Conservation (phyloP, 495 filamentous ascomycete species). For the Trichocladium antarcticum region DNA sequence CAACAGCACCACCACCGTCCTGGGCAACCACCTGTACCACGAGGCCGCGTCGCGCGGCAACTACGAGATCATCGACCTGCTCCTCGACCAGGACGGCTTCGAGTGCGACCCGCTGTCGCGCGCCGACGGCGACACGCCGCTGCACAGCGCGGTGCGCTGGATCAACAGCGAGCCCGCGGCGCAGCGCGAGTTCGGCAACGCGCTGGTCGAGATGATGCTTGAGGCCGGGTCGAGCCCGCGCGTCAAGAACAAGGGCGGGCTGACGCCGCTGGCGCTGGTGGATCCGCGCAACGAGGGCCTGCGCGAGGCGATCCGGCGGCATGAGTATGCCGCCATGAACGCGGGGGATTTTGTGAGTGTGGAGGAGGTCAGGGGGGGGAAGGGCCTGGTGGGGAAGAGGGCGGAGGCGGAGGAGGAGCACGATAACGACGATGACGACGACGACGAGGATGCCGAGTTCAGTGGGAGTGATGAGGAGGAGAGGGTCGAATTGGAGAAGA, state of each 20-base stretch:
- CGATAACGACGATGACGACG: too few species aligned
- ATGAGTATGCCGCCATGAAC: slow-evolving; percentile 56
- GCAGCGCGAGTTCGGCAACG: slow-evolving; percentile 51
- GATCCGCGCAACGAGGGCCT: slow-evolving; percentile 63
- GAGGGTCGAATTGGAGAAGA: slow-evolving; percentile 41
- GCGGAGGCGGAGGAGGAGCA: slow-evolving; percentile 16
- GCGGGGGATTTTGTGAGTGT: slow-evolving; percentile 39
- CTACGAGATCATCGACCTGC: slow-evolving; percentile 82
- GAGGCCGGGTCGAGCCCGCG: slow-evolving; percentile 59
- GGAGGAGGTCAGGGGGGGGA: slow-evolving; percentile 21
- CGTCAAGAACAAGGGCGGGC: slow-evolving; percentile 53
- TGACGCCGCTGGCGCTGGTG: slow-evolving; percentile 57
- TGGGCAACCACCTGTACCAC: slow-evolving; percentile 83
- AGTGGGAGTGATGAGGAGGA: slow-evolving; percentile 44
- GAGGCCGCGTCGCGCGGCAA: slow-evolving; percentile 76
- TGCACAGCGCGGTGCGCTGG: slow-evolving; percentile 80
- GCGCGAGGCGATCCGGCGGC: slow-evolving; percentile 55
- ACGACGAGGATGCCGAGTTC: slow-evolving; percentile 42
- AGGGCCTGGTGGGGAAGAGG: background rate
- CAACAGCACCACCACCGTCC: slow-evolving; percentile 69
- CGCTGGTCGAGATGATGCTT: slow-evolving; percentile 77
- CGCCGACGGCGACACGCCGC: slow-evolving; percentile 74
- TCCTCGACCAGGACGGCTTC: slow-evolving; percentile 89
- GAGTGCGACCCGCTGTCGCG: slow-evolving; percentile 85
- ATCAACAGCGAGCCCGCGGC: slow-evolving; percentile 53